phyloP scores from a whole-genome alignment of 192 early-diverging fungal genomes.

The Coemansia sp. region DNA sequence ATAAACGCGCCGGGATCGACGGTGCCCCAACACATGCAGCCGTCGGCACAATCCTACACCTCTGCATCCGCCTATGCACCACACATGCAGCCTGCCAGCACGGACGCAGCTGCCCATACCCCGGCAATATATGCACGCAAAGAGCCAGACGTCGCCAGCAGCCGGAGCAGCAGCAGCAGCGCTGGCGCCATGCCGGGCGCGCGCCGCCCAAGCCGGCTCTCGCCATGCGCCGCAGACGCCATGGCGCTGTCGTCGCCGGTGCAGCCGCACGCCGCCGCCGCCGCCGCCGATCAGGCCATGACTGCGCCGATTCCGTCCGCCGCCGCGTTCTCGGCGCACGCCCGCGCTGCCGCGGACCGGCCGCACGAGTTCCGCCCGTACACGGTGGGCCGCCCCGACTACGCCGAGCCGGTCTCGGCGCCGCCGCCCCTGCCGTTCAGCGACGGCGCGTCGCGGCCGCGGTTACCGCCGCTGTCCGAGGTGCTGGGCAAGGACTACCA shows the following conservation, averaged over 20 bases:
- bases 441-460: constrained; percentile 29
- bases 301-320: constrained; percentile 28
- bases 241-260: constrained; percentile 16
- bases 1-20: constrained; percentile 31
- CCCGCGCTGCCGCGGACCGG: background rate
- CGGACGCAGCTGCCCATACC: constrained; percentile 16
- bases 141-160: constrained; percentile 21
- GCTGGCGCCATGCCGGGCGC: background rate
- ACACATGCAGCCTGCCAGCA: constrained; percentile 24
- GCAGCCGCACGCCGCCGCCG: background rate
- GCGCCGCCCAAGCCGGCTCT: background rate
- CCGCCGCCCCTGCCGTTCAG: constrained; percentile 39
- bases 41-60: constrained; percentile 37
- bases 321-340: constrained; percentile 1
- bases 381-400: background rate
- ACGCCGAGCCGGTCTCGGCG: background rate
- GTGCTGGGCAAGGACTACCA: constrained; percentile 44
- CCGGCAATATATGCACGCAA: constrained; percentile 49
- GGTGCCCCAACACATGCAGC: constrained; percentile 46
- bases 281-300: constrained; percentile 13
- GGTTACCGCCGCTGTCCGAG: constrained; percentile 43
- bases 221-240: background rate
- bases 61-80: constrained; percentile 28
- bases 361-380: background rate
- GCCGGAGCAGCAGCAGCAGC: constrained; percentile 17